Percentiles rank a stretch among this genome's conserved stretches.
These are phyloP conservation scores for Sphaerostilbella broomeana DNA, from an alignment of 2,329 filamentous ascomycete genomes.

Conservation along the genomic window DNA sequence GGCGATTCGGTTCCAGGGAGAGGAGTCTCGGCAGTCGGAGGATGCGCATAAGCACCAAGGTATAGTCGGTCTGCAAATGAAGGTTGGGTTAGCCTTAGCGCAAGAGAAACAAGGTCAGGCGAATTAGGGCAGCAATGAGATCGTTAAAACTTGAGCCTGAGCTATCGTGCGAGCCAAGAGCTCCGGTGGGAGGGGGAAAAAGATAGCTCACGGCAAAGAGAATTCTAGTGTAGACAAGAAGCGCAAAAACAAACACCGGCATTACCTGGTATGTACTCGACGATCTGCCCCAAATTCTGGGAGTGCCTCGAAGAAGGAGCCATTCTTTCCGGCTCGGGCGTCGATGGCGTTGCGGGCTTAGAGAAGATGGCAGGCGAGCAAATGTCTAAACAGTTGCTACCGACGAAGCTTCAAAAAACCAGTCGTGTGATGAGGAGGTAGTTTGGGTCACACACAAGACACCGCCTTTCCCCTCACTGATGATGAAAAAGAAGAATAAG, in stretches of 20 bases:
- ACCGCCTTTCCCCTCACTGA: too few species aligned
- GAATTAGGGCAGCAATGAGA: not conserved
- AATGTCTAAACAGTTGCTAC: too few species aligned
- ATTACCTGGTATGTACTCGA: slow-evolving; percentile 90
- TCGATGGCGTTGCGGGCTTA: not conserved
- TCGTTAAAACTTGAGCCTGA: not conserved
- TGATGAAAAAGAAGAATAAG: slow-evolving; percentile 4
- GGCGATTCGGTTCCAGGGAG: slow-evolving; percentile 83
- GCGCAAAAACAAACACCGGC: slow-evolving; percentile 26
- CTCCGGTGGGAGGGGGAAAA: not conserved
- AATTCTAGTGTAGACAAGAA: not conserved
- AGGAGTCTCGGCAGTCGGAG: slow-evolving; percentile 72
- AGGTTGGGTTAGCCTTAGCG: slow-evolving; percentile 16
- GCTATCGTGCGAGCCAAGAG: not conserved
- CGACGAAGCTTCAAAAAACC: too few species aligned
- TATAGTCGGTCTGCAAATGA: slow-evolving; percentile 73
- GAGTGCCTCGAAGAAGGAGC: slow-evolving; percentile 42
- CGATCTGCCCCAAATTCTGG: slow-evolving; percentile 74
- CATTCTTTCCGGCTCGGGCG: slow-evolving; percentile 31
- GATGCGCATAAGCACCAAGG: slow-evolving; percentile 80
- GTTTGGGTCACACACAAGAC: too few species aligned
- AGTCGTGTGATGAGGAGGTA: too few species aligned
- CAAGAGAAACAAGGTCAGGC: not conserved
- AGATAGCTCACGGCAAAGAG: not conserved
- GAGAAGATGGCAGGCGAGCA: not conserved